Evolutionary conservation across 331 rosid species (phyloP).

Genomic region (Erythrophleum ivorense): DNA sequence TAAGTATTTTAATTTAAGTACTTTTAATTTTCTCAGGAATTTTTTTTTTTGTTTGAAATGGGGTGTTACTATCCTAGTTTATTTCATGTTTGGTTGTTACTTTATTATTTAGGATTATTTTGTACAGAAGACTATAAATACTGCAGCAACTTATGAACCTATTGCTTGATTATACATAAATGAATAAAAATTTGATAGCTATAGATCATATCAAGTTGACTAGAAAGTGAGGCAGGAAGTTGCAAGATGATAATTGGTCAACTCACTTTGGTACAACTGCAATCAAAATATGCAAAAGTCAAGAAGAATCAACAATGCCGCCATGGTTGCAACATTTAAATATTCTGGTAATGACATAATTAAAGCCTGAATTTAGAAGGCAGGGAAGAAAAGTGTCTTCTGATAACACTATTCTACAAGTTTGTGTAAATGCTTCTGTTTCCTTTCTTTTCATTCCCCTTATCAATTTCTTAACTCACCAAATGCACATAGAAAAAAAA

Average conservation of each 20-base stretch:
- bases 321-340: background rate
- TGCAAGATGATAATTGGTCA: background rate
- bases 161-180: background rate
- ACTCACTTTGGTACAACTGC: background rate
- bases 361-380: background rate
- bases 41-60: background rate
- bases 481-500: background rate
- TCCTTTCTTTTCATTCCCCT: slow-evolving; percentile 23
- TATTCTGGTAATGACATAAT: slow-evolving; percentile 3
- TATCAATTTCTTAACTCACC: slow-evolving; percentile 7
- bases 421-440: slow-evolving; percentile 5
- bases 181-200: background rate
- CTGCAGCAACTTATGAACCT: background rate
- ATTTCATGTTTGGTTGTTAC: too few relatives aligned
- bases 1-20: background rate
- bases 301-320: slow-evolving; percentile 4
- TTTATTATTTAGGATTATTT: too few relatives aligned
- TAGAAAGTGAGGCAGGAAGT: background rate
- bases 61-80: background rate
- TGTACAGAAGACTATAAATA: background rate
- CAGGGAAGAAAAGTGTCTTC: background rate
- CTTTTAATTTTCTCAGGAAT: background rate
- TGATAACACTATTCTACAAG: slow-evolving; percentile 2
- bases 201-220: background rate
- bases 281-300: background rate